Evolutionary conservation across 169 alveolate species (phyloP).

Genomic region (Plasmodium vinckei): DNA sequence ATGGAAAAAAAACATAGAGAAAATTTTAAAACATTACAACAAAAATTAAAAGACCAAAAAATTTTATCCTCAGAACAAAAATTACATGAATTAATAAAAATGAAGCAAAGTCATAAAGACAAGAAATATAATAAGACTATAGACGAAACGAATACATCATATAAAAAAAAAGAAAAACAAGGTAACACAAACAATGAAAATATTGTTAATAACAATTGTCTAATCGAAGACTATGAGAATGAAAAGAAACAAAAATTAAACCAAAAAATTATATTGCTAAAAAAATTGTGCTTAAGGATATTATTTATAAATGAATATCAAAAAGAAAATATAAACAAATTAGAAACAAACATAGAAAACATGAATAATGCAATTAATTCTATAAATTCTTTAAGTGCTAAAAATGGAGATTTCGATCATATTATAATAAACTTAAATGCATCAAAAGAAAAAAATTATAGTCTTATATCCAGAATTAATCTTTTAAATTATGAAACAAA

Average conservation of each 20-base stretch:
- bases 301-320: constrained; percentile 72
- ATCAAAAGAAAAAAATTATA: constrained; percentile 72
- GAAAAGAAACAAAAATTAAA: constrained; percentile 60
- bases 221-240: constrained; percentile 50
- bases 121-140: constrained; percentile 25
- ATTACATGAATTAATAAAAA: constrained; percentile 42
- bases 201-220: constrained; percentile 1
- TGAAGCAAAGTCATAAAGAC: constrained; percentile 31
- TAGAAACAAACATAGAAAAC: constrained; percentile 67
- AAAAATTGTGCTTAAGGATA: constrained; percentile 61
- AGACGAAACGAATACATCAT: constrained; percentile 5
- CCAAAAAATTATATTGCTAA: constrained; percentile 39
- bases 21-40: constrained; percentile 64
- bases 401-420: constrained; percentile 73
- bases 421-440: constrained; percentile 75
- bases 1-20: constrained; percentile 75
- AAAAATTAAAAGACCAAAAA: constrained; percentile 75
- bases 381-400: constrained; percentile 41
- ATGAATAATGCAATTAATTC: constrained; percentile 76
- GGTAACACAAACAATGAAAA: not conserved
- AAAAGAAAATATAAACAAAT: constrained; percentile 60
- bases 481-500: constrained; percentile 70
- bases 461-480: constrained; percentile 72
- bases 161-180: constrained; percentile 9
- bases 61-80: constrained; percentile 64